Evolutionary conservation across 78 protist genomes (phyloP).

Genomic region (Guillardia theta): DNA sequence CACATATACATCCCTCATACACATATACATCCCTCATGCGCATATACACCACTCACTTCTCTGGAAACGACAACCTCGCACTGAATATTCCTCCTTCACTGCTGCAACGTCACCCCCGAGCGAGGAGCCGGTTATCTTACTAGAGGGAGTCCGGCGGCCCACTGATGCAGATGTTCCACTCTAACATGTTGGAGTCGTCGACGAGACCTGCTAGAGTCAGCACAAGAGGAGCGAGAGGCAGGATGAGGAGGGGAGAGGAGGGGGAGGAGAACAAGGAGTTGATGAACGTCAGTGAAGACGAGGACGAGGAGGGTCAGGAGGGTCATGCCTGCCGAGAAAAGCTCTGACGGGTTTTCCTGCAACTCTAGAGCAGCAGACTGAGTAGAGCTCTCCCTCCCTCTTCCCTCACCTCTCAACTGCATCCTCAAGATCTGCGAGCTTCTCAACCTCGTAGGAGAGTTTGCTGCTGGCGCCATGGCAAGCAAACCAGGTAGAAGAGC

Average conservation of each 20-base stretch:
- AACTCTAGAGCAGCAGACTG: constrained; percentile 54
- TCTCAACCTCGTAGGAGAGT: neutral
- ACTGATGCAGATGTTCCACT: constrained; percentile 88
- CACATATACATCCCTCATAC: too few relatives aligned
- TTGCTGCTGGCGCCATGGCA: neutral
- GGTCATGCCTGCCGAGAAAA: constrained; percentile 47
- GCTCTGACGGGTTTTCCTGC: constrained; percentile 81
- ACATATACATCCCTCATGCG: too few relatives aligned
- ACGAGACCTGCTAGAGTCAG: constrained; percentile 70
- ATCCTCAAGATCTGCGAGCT: neutral
- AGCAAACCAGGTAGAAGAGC: too few relatives aligned
- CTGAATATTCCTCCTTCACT: constrained; percentile 88
- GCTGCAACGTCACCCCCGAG: neutral
- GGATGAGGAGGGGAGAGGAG: neutral
- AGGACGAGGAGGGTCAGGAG: neutral
- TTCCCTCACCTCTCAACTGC: neutral
- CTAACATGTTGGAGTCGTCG: constrained; percentile 85
- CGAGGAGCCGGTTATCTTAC: neutral
- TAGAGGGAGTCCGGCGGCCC: constrained; percentile 88
- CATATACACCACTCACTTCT: too few relatives aligned
- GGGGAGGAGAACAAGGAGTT: neutral
- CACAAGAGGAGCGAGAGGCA: neutral
- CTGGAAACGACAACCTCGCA: constrained; percentile 75
- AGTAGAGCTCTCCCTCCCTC: neutral
- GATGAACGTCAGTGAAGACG: neutral